Evolutionary conservation across 2,329 filamentous ascomycete genomes (phyloP).

Genomic region (Penicillium glabrum): DNA sequence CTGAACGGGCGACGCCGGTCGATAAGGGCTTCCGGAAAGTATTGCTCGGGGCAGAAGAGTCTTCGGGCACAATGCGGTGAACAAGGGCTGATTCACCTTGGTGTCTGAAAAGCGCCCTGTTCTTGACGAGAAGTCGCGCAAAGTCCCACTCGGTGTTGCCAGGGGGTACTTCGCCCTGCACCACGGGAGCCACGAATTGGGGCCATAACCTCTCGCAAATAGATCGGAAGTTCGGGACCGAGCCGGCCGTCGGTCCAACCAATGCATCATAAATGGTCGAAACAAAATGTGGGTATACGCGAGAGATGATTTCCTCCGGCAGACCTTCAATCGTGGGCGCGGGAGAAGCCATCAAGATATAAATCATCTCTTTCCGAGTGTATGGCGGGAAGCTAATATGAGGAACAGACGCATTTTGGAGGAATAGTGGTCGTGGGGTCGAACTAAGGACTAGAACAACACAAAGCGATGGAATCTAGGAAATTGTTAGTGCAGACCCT

Average conservation of each 20-base stretch:
- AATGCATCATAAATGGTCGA: constrained; percentile 85
- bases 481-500: constrained; percentile 3
- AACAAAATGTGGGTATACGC: constrained; percentile 66
- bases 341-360: constrained; percentile 66
- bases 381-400: constrained; percentile 85
- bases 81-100: constrained; percentile 47
- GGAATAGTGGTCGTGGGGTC: constrained; percentile 63
- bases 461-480: constrained; percentile 74
- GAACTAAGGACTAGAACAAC: constrained; percentile 75
- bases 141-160: constrained; percentile 70
- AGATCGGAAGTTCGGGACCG: constrained; percentile 69
- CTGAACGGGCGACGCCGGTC: constrained; percentile 27
- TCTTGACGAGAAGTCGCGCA: constrained; percentile 69
- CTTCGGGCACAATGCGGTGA: constrained; percentile 40
- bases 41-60: constrained; percentile 14
- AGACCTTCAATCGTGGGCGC: constrained; percentile 38
- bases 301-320: constrained; percentile 27
- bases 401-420: constrained; percentile 69
- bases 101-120: constrained; percentile 46
- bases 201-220: constrained; percentile 79
- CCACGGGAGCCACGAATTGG: constrained; percentile 75
- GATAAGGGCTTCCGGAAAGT: constrained; percentile 20
- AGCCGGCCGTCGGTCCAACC: constrained; percentile 75
- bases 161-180: constrained; percentile 60
- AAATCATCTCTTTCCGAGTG: constrained; percentile 73